phyloP scores from a whole-genome alignment of 305 asterid species.

The Petunia hybrid region DNA sequence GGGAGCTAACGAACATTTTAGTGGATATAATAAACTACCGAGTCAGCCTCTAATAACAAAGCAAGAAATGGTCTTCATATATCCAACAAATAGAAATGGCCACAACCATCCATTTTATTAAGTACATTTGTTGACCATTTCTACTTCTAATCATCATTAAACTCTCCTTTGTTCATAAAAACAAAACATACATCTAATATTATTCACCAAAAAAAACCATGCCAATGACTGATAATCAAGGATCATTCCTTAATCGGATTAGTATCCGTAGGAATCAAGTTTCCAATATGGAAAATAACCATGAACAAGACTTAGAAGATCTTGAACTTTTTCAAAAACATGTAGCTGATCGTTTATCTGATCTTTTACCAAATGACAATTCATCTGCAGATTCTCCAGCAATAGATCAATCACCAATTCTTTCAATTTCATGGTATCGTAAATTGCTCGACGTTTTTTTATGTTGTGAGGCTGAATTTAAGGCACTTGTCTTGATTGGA shows the following conservation, averaged over 20 bases:
- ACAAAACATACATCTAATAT: neutral
- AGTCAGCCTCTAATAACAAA: neutral
- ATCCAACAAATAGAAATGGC: slow-evolving; percentile 26
- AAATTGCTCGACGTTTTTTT: slow-evolving; percentile 75
- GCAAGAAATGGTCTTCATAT: slow-evolving; percentile 28
- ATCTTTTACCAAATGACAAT: slow-evolving; percentile 51
- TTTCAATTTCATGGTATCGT: slow-evolving; percentile 77
- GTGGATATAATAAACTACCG: slow-evolving; percentile 27
- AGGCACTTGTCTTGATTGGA: slow-evolving; percentile 64
- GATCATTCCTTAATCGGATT: slow-evolving; percentile 84
- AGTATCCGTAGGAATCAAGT: slow-evolving; percentile 92
- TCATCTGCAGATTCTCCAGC: slow-evolving; percentile 46
- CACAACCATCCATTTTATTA: slow-evolving; percentile 23
- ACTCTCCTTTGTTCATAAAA: neutral
- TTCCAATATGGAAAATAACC: slow-evolving; percentile 53
- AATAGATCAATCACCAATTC: slow-evolving; percentile 44
- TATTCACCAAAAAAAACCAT: slow-evolving; percentile 37
- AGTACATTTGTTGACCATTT: neutral
- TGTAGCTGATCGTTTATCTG: slow-evolving; percentile 71
- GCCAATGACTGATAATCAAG: slow-evolving; percentile 70
- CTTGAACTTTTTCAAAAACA: slow-evolving; percentile 75
- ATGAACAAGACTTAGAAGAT: slow-evolving; percentile 71
- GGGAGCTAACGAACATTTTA: neutral
- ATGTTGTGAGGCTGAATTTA: slow-evolving; percentile 81
- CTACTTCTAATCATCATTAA: neutral